phyloP scores from a whole-genome alignment of 495 filamentous ascomycete species.

The Neurospora cerealis region DNA sequence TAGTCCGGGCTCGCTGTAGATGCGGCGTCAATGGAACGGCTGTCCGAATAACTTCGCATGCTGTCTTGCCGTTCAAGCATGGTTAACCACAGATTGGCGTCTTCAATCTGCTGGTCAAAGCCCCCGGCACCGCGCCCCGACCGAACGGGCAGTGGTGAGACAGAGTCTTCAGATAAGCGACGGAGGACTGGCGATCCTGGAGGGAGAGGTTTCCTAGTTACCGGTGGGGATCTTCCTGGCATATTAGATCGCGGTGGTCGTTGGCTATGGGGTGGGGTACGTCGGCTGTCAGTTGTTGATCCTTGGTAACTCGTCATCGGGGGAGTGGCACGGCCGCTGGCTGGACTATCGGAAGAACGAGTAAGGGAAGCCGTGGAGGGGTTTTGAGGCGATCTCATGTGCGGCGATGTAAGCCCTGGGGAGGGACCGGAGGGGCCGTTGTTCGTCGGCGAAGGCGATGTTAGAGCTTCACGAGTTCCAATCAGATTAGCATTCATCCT shows the following conservation, averaged over 20 bases:
- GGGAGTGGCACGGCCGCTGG: constrained; percentile 4
- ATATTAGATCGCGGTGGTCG: constrained; percentile 14
- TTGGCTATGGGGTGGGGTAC: constrained; percentile 26
- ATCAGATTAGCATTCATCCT: constrained; percentile 40
- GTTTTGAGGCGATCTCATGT: constrained; percentile 19
- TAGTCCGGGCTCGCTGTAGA: constrained; percentile 48
- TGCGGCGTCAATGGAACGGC: constrained; percentile 37
- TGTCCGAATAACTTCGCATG: constrained; percentile 28
- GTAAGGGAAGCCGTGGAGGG: constrained; percentile 28
- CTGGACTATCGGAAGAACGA: background rate
- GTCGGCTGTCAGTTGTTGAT: constrained; percentile 17
- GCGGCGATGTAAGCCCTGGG: constrained; percentile 24
- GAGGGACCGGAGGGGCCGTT: constrained; percentile 13
- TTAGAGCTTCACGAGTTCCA: constrained; percentile 42
- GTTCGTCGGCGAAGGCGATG: constrained; percentile 18
- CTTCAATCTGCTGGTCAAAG: constrained; percentile 51
- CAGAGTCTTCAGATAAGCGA: constrained; percentile 16
- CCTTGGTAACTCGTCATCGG: constrained; percentile 19
- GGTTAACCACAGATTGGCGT: constrained; percentile 41
- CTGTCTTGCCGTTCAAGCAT: constrained; percentile 20
- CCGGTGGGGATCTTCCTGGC: constrained; percentile 23
- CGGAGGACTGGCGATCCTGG: constrained; percentile 29
- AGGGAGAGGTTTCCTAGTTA: constrained; percentile 55
- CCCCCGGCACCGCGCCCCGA: constrained; percentile 47
- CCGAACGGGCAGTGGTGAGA: constrained; percentile 13